These are phyloP conservation scores for Chytriomyces sp. DNA, from an alignment of 192 early-diverging fungal genomes.

Conservation along the genomic window DNA sequence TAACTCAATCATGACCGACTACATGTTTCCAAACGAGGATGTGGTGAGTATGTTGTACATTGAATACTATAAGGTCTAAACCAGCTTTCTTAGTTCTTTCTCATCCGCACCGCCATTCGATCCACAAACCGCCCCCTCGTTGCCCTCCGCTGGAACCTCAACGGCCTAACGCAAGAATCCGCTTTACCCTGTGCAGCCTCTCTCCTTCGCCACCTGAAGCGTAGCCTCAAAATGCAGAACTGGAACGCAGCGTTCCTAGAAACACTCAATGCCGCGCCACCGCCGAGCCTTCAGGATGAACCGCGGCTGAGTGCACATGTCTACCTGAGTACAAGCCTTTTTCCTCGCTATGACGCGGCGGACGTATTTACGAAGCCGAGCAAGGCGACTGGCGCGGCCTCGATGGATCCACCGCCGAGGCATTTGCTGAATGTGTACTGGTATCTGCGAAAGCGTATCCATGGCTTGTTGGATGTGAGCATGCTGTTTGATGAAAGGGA, in stretches of 20 bases:
- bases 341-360: constrained; percentile 1
- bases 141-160: constrained; percentile 6
- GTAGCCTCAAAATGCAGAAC: constrained; percentile 22
- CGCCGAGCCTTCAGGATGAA: not conserved
- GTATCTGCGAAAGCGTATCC: constrained; percentile 9
- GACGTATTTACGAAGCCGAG: constrained; percentile 1
- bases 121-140: constrained; percentile 1
- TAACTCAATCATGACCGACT: not conserved
- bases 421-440: constrained; percentile 6
- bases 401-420: not conserved
- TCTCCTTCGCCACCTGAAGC: constrained; percentile 11
- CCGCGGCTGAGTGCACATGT: not conserved
- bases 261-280: not conserved
- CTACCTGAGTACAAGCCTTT: constrained; percentile 1
- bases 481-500: not conserved
- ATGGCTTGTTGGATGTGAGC: constrained; percentile 1
- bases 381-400: not conserved
- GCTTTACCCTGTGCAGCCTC: not conserved
- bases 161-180: not conserved
- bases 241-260: not conserved
- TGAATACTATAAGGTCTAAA: too few relatives aligned
- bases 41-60: too few relatives aligned
- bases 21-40: constrained; percentile 9
- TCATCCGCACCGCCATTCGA: not conserved
- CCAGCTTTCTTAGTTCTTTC: not conserved